Percentiles rank a stretch among this genome's conserved stretches.
Evolutionary conservation across 441 rosid genomes (phyloP).

Genomic region (Biscutella auriculata): DNA sequence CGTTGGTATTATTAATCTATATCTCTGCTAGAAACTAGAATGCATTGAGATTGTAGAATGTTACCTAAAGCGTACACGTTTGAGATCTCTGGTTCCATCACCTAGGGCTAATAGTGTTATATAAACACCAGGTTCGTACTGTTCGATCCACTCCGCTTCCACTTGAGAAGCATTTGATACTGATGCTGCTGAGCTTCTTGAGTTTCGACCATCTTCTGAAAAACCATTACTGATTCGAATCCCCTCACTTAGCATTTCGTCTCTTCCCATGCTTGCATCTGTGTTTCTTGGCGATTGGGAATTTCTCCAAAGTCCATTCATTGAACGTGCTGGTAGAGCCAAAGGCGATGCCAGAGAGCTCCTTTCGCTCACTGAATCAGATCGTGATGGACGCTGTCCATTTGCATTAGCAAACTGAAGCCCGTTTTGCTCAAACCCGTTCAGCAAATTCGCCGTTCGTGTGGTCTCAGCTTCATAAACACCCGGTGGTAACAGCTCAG

Average conservation of each 20-base stretch:
- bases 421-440: slow-evolving; percentile 63
- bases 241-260: slow-evolving; percentile 35
- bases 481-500: slow-evolving; percentile 70
- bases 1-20: not conserved
- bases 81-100: slow-evolving; percentile 94
- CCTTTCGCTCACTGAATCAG: slow-evolving; percentile 44
- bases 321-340: slow-evolving; percentile 23
- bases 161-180: slow-evolving; percentile 37
- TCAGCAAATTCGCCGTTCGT: slow-evolving; percentile 33
- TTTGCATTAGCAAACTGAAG: slow-evolving; percentile 39
- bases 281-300: slow-evolving; percentile 34
- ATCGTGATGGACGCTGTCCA: slow-evolving; percentile 53
- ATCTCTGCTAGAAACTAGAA: slow-evolving; percentile 1
- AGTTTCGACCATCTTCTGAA: slow-evolving; percentile 38
- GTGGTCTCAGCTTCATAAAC: slow-evolving; percentile 46
- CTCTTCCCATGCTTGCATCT: slow-evolving; percentile 33
- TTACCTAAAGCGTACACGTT: slow-evolving; percentile 98
- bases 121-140: slow-evolving; percentile 90
- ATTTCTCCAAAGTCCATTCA: slow-evolving; percentile 33
- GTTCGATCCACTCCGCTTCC: slow-evolving; percentile 94
- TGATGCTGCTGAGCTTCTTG: slow-evolving; percentile 40
- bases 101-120: slow-evolving; percentile 73
- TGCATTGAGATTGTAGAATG: not conserved
- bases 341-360: slow-evolving; percentile 39
- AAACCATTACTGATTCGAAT: slow-evolving; percentile 28